Conservation (phyloP, 2,329 filamentous ascomycete genomes). For the Magnaporthales sp. region DNA sequence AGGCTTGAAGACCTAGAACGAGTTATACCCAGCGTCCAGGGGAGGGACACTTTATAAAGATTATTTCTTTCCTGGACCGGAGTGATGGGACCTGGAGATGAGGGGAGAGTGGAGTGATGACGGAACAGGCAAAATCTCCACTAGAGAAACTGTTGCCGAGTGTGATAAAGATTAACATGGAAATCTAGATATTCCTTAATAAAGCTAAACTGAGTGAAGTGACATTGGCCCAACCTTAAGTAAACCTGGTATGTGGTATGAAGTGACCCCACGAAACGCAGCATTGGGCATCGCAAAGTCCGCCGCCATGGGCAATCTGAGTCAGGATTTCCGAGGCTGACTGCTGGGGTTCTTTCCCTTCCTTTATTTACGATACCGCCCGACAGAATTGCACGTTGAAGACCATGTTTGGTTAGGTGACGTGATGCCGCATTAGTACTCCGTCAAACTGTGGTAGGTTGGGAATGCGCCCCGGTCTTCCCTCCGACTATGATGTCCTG, state of each 20-base stretch:
- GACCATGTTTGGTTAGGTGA: not conserved
- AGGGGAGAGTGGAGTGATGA: not conserved
- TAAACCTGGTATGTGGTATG: not conserved
- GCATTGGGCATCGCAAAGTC: not conserved
- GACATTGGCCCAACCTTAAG: not conserved
- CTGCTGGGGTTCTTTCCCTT: not conserved
- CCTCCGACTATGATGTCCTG: not conserved
- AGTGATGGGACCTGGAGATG: not conserved
- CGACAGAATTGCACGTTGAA: not conserved
- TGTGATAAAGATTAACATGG: not conserved
- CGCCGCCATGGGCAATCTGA: not conserved
- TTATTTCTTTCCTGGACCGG: not conserved
- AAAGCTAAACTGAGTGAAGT: not conserved
- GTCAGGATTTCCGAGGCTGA: not conserved
- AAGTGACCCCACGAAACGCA: not conserved
- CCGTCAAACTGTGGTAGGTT: not conserved
- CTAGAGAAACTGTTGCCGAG: not conserved
- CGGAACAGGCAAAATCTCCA: not conserved
- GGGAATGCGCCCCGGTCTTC: not conserved
- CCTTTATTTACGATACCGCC: too few species aligned
- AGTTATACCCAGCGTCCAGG: not conserved
- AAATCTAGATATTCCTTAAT: not conserved
- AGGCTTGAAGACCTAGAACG: not conserved
- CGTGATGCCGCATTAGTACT: not conserved
- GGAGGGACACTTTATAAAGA: not conserved